These are phyloP conservation scores for Angomonas ambiguus DNA, from an alignment of 208 protist genomes.

Conservation along the genomic window DNA sequence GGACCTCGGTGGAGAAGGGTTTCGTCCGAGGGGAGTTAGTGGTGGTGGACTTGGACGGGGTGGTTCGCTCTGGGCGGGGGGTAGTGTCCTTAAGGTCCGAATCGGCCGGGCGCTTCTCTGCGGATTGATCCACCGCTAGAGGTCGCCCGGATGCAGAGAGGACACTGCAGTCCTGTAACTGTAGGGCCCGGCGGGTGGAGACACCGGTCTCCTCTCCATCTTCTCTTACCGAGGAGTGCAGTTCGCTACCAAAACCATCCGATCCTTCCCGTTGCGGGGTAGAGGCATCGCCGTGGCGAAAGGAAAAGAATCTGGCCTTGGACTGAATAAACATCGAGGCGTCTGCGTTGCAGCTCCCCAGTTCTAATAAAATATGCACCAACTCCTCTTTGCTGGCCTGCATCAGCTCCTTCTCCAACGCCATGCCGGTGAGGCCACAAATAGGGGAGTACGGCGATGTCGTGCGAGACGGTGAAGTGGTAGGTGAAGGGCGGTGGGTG, in stretches of 20 bases:
- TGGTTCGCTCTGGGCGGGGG: neutral
- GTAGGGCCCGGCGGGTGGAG: slow-evolving; percentile 6
- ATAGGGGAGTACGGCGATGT: neutral
- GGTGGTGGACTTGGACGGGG: neutral
- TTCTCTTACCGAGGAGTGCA: neutral
- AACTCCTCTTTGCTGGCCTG: slow-evolving; percentile 54
- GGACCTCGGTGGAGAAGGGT: slow-evolving; percentile 33
- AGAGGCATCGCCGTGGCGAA: slow-evolving; percentile 29
- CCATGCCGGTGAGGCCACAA: slow-evolving; percentile 13
- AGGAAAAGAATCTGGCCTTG: slow-evolving; percentile 57
- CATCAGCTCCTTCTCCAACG: slow-evolving; percentile 55
- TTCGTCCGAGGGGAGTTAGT: slow-evolving; percentile 21
- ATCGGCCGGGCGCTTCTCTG: neutral
- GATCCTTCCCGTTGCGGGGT: neutral
- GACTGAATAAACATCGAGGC: slow-evolving; percentile 61
- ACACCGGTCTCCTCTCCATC: neutral
- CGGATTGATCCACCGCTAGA: neutral
- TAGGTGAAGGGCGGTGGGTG: neutral
- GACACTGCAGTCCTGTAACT: slow-evolving; percentile 6
- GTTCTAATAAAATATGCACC: slow-evolving; percentile 64
- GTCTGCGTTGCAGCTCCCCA: slow-evolving; percentile 55
- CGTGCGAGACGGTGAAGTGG: neutral
- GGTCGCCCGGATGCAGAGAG: neutral
- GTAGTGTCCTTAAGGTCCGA: neutral
- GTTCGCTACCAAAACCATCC: neutral